phyloP scores from a whole-genome alignment of 1,284 basidiomycete species.

The Boletus mariae region DNA sequence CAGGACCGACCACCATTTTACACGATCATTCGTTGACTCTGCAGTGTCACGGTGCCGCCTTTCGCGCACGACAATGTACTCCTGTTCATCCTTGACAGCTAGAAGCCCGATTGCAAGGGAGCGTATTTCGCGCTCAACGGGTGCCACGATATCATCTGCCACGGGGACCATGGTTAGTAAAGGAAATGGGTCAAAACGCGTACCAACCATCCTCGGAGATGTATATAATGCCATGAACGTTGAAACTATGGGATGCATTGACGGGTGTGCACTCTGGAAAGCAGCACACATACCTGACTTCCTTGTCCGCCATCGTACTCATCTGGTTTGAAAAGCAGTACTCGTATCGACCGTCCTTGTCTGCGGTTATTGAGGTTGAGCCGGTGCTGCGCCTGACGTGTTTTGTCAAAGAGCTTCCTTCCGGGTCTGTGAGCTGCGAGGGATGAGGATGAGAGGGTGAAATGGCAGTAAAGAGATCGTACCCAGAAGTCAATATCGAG shows the following conservation, averaged over 20 bases:
- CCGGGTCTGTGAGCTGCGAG: slow-evolving; percentile 75
- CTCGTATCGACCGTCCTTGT: slow-evolving; percentile 82
- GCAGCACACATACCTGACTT: slow-evolving; percentile 67
- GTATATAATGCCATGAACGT: slow-evolving; percentile 97
- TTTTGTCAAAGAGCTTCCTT: slow-evolving; percentile 65
- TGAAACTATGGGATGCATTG: slow-evolving; percentile 66
- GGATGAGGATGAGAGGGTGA: background rate
- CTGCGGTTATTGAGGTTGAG: slow-evolving; percentile 83
- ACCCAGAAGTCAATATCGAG: slow-evolving; percentile 97
- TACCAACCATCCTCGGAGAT: slow-evolving; percentile 76
- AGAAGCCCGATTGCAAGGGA: slow-evolving; percentile 81
- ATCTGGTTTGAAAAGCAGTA: slow-evolving; percentile 99
- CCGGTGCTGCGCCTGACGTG: slow-evolving; percentile 89
- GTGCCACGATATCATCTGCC: slow-evolving; percentile 72
- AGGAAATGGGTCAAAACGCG: slow-evolving; percentile 4
- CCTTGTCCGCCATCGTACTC: slow-evolving; percentile 92
- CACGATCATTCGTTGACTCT: slow-evolving; percentile 91
- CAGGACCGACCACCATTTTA: slow-evolving; percentile 98
- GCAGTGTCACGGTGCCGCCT: slow-evolving; percentile 91
- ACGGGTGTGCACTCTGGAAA: background rate
- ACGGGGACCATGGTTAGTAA: slow-evolving; percentile 16
- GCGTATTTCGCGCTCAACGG: slow-evolving; percentile 95
- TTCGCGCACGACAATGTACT: slow-evolving; percentile 96
- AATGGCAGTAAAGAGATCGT: slow-evolving; percentile 15
- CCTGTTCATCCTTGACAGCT: slow-evolving; percentile 97